A percentile compares a stretch with the other conserved stretches of the same genome.
phyloP scores from a whole-genome alignment of 192 early-diverging fungal species.

The Fimicolochytrium jonesii region DNA sequence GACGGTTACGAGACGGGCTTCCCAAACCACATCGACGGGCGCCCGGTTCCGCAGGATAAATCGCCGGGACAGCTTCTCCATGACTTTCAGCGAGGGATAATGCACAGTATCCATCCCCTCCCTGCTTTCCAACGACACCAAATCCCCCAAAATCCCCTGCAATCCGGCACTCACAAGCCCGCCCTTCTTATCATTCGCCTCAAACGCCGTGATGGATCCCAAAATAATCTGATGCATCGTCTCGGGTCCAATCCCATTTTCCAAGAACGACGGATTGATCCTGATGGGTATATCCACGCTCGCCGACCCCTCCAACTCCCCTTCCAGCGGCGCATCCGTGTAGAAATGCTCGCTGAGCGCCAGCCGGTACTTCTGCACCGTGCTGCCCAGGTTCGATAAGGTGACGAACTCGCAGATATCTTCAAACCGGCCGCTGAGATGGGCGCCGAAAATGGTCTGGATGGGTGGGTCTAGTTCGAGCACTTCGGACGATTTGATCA shows the following conservation, averaged over 20 bases:
- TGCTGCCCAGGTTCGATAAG: constrained; percentile 39
- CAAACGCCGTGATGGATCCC: constrained; percentile 42
- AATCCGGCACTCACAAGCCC: constrained; percentile 38
- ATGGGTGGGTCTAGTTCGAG: constrained; percentile 48
- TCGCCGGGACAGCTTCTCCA: constrained; percentile 37
- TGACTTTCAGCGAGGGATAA: constrained; percentile 37
- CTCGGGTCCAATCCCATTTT: constrained; percentile 13
- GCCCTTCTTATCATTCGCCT: constrained; percentile 22
- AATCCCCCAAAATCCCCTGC: constrained; percentile 36
- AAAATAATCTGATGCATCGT: constrained; percentile 23
- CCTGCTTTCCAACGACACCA: constrained; percentile 40
- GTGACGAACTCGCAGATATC: constrained; percentile 44
- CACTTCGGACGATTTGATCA: constrained; percentile 32
- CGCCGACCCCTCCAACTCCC: constrained; percentile 41
- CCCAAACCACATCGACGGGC: constrained; percentile 41
- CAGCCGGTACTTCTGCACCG: constrained; percentile 36
- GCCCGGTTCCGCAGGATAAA: constrained; percentile 47
- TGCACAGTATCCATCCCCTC: constrained; percentile 24
- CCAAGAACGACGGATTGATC: constrained; percentile 23
- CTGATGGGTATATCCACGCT: constrained; percentile 45
- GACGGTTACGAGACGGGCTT: constrained; percentile 32
- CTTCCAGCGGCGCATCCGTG: constrained; percentile 46
- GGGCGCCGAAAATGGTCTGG: constrained; percentile 38
- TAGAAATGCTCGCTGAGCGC: constrained; percentile 42
- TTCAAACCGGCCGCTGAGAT: constrained; percentile 16